Conservation (phyloP, 495 filamentous ascomycete species). For the Jackrogersella minutella region DNA sequence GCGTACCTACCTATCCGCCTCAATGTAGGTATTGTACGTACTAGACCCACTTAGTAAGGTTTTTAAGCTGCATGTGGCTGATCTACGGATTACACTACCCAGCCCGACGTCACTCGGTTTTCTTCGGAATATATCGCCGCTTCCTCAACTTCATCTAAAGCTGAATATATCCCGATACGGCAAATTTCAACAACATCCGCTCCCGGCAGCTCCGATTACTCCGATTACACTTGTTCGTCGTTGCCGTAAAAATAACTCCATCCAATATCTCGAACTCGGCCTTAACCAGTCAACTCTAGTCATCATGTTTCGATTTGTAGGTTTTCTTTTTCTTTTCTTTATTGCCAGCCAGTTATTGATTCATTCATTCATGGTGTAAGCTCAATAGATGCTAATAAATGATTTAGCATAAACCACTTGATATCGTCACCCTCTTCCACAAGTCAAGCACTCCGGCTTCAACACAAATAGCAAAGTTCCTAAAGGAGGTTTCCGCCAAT, state of each 20-base stretch:
- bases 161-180: slow-evolving; percentile 31
- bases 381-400: slow-evolving; percentile 13
- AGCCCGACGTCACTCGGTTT: slow-evolving; percentile 25
- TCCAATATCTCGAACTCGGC: neutral
- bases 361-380: neutral
- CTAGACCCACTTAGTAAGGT: no score
- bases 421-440: slow-evolving; percentile 97
- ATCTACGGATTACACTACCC: slow-evolving; percentile 9
- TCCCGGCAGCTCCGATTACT: neutral
- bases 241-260: neutral
- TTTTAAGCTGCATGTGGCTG: slow-evolving; percentile 8
- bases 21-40: no score
- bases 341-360: no score
- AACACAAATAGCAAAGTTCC: slow-evolving; percentile 69
- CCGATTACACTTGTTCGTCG: neutral
- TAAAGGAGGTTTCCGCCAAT: slow-evolving; percentile 76
- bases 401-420: slow-evolving; percentile 76
- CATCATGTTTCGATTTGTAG: slow-evolving; percentile 56
- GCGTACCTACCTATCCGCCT: neutral
- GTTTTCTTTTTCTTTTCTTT: no score
- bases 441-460: slow-evolving; percentile 71
- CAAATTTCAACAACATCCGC: slow-evolving; percentile 19
- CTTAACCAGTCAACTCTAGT: neutral
- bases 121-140: slow-evolving; percentile 8
- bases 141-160: slow-evolving; percentile 23